These are phyloP conservation scores for Cryphonectria nitschkei DNA, from an alignment of 2,329 filamentous ascomycete genomes.

Conservation along the genomic window DNA sequence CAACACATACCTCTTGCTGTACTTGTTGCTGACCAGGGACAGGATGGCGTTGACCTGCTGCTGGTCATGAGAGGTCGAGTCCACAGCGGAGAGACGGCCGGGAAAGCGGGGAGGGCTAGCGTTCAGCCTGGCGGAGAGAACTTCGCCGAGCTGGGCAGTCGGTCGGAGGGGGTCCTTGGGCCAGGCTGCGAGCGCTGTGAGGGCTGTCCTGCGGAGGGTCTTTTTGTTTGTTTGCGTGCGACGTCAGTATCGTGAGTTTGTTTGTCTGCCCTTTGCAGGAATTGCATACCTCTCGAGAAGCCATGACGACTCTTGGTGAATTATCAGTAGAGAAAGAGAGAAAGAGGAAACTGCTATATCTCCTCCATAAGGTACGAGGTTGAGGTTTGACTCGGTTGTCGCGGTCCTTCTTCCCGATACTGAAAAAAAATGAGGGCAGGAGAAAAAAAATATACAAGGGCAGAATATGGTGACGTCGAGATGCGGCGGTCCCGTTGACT, in stretches of 20 bases:
- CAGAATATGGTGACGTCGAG: not conserved
- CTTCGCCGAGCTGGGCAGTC: constrained; percentile 63
- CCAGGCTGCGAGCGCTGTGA: constrained; percentile 60
- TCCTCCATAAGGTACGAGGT: not conserved
- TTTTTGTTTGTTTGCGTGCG: not conserved
- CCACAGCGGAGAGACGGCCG: constrained; percentile 34
- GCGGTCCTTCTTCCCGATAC: not conserved
- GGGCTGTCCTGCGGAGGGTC: constrained; percentile 38
- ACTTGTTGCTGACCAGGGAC: constrained; percentile 62
- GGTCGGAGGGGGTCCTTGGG: constrained; percentile 67
- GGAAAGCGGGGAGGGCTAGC: constrained; percentile 37
- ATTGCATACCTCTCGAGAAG: constrained; percentile 22
- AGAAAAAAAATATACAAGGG: not conserved
- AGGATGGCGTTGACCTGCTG: constrained; percentile 63
- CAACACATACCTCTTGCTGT: constrained; percentile 52
- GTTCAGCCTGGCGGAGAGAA: constrained; percentile 51
- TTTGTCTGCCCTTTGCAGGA: not conserved
- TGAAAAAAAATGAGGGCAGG: not conserved
- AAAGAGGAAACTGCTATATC: not conserved
- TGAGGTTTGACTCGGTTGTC: not conserved
- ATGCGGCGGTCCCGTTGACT: not conserved
- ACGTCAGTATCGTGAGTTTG: not conserved
- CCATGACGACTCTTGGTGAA: constrained; percentile 11
- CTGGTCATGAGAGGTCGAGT: constrained; percentile 43
- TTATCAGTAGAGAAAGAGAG: not conserved